Base-by-base conservation (phyloP, 2,329 filamentous ascomycete genomes). In the Penicillium sumatraense region DNA sequence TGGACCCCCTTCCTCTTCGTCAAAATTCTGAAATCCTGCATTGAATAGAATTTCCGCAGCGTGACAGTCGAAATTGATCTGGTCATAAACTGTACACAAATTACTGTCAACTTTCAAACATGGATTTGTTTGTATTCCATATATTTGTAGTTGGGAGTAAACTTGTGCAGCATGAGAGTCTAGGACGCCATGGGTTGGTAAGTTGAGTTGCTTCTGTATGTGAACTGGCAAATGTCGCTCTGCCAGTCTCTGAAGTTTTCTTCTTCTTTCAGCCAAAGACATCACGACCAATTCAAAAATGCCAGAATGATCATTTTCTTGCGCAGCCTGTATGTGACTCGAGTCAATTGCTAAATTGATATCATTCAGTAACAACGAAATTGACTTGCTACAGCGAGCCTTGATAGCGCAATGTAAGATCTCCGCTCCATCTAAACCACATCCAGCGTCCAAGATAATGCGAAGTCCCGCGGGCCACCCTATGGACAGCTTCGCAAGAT, bases 251-350 rank as follows among this genome's bases (percentile, higher is more conserved):
- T 45, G 41, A 10, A 45, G 41, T 21, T 27, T 45, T 45, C 9
- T 45, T 45, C 41, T 45, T 24, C 41, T 45, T 26, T 26, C 41
- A 18, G 41, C 41, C 21, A 45, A 45, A 26, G 41, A 24, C 24
- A 6, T 20, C 9, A 45, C 20, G n/a, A 27, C 8, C 3, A n/a
- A 27, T 45, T 26, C 26, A 21, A 45, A 23, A 27, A 45, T 45
- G n/a, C 26, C 41, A 14, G 11, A 8, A 13, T 35, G 4, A 13
- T 5, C 31, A 35, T 7, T 35, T 35, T 13, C 9, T 10, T 10
- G 4, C 47, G 31, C 41, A 47, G 9, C 3, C 18, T 26, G 10
- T 26, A 52, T n/a, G 10, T 36, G 10, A 23, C 7, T 21, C 24
- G 11, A 8, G 8, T 36, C 40, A 10, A 35, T 35, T 4, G 6